A percentile compares a stretch with the other conserved stretches of the same genome.
Evolutionary conservation across 371 early-diverging fungal genomes (phyloP).

Genomic region (Sporodiniella umbellata): DNA sequence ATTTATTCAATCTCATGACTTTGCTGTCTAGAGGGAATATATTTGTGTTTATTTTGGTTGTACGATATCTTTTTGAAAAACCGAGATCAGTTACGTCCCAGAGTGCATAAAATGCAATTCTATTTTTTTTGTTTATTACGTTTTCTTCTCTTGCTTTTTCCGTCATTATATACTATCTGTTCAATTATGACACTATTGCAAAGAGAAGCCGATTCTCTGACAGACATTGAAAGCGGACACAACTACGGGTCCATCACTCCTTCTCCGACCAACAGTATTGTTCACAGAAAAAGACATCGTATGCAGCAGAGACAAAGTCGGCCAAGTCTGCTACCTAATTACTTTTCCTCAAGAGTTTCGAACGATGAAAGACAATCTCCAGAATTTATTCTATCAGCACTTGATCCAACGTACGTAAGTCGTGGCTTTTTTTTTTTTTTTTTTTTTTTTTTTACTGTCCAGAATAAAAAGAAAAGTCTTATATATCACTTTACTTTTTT

Average conservation of each 20-base stretch:
- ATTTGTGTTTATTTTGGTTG: too few relatives aligned
- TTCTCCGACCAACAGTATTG: slow-evolving; percentile 2
- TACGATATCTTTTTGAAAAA: not conserved
- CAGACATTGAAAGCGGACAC: not conserved
- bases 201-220: not conserved
- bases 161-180: too few relatives aligned
- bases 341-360: not conserved
- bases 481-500: not conserved
- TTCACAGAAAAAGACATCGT: slow-evolving; percentile 12
- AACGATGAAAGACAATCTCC: not conserved
- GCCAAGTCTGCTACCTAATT: slow-evolving; percentile 4
- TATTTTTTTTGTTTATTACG: not conserved
- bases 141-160: not conserved
- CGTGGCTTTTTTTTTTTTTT: not conserved
- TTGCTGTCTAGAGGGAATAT: too few relatives aligned
- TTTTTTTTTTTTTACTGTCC: not conserved
- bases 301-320: slow-evolving; percentile 15
- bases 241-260: not conserved
- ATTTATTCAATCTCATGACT: too few relatives aligned
- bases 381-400: slow-evolving; percentile 32
- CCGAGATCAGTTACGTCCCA: not conserved
- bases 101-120: not conserved
- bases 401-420: slow-evolving; percentile 23
- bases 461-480: not conserved
- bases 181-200: not conserved